These are phyloP conservation scores for Aethionema arabicum DNA, from an alignment of 345 rosid genomes.

Conservation along the genomic window DNA sequence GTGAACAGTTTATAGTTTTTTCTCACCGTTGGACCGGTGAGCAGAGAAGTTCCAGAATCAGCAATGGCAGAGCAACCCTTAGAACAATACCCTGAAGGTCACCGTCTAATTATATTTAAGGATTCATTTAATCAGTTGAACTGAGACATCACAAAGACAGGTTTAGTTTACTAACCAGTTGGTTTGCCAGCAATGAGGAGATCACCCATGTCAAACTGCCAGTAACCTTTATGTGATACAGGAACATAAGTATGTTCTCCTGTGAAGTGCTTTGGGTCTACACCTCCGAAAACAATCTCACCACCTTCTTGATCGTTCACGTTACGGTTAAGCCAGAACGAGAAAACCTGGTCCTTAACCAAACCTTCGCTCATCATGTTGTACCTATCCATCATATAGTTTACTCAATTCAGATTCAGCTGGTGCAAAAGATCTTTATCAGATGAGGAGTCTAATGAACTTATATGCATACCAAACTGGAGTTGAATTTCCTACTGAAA, in stretches of 20 bases:
- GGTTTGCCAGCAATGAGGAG: constrained; percentile 73
- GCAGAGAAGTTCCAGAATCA: constrained; percentile 89
- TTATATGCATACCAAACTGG: constrained; percentile 67
- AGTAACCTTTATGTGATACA: constrained; percentile 83
- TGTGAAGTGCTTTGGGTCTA: constrained; percentile 68
- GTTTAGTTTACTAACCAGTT: constrained; percentile 49
- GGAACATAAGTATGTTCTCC: constrained; percentile 93
- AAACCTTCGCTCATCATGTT: constrained; percentile 81
- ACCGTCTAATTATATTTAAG: constrained; percentile 1
- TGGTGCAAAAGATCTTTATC: not conserved
- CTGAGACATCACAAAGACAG: not conserved
- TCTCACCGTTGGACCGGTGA: constrained; percentile 87
- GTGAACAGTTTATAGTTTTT: not conserved
- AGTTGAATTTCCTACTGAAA: constrained; percentile 70
- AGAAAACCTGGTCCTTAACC: constrained; percentile 73
- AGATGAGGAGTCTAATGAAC: not conserved
- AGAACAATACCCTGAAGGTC: constrained; percentile 57
- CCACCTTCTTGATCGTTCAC: constrained; percentile 74
- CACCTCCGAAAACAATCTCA: constrained; percentile 88
- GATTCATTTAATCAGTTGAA: constrained; percentile 1
- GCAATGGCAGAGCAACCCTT: constrained; percentile 79
- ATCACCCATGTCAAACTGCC: constrained; percentile 97
- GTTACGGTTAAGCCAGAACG: constrained; percentile 92
- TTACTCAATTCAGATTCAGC: not conserved
- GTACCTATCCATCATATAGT: constrained; percentile 51